A percentile compares a stretch with the other conserved stretches of the same genome.
phyloP scores from a whole-genome alignment of 192 early-diverging fungal species.

The Nowakowskiella sp. region DNA sequence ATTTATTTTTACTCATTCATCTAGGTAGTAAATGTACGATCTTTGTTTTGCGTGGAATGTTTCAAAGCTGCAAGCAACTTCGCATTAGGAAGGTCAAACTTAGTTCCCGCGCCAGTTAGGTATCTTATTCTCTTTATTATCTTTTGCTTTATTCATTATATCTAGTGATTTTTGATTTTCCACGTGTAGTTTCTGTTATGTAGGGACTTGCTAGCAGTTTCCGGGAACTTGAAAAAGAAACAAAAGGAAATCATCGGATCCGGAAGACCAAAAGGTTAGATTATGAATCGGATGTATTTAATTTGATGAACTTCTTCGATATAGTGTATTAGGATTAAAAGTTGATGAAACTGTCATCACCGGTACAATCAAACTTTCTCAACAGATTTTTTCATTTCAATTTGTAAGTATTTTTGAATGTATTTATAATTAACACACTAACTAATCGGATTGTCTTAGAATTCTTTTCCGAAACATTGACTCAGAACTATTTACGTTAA shows the following conservation, averaged over 20 bases:
- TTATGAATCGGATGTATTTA: background rate
- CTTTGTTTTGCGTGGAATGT: too few species aligned
- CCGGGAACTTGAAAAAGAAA: background rate
- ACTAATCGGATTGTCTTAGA: slow-evolving; percentile 16
- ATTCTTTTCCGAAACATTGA: slow-evolving; percentile 21
- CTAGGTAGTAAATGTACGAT: background rate
- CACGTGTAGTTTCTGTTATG: slow-evolving; percentile 20
- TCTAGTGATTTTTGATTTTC: background rate
- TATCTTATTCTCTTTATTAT: background rate
- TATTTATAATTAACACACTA: background rate
- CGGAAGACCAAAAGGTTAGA: slow-evolving; percentile 19
- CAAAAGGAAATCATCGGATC: slow-evolving; percentile 18
- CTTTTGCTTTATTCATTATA: background rate
- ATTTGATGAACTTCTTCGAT: background rate
- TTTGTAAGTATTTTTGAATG: slow-evolving; percentile 3
- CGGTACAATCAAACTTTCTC: slow-evolving; percentile 10
- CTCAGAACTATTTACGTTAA: slow-evolving; percentile 25
- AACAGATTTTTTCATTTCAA: slow-evolving; percentile 21
- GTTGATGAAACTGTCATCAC: slow-evolving; percentile 17
- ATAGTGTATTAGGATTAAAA: slow-evolving; percentile 22
- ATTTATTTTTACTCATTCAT: background rate
- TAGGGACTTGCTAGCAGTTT: slow-evolving; percentile 4
- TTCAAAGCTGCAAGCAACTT: slow-evolving; percentile 12
- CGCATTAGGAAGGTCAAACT: slow-evolving; percentile 16
- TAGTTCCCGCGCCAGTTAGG: slow-evolving; percentile 24